Conservation (phyloP, 306 rosid genomes). For the Quercus aquifolioides region DNA sequence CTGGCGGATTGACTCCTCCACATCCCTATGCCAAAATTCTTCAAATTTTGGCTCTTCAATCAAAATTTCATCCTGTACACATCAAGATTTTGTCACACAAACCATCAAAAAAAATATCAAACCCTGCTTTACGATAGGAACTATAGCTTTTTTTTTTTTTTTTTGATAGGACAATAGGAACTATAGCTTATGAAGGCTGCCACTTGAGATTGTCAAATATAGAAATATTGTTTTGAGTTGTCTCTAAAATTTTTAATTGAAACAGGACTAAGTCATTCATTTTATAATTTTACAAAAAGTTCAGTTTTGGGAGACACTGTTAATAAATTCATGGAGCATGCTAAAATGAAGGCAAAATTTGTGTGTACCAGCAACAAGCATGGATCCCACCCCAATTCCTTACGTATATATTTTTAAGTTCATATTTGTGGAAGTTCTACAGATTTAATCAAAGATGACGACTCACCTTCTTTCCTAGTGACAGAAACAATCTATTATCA, state of each 20-base stretch:
- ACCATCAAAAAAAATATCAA: conserved; percentile 11
- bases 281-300: background rate
- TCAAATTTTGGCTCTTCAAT: conserved; percentile 62
- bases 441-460: conserved; percentile 2
- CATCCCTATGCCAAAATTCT: conserved; percentile 68
- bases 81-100: background rate
- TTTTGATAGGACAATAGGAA: background rate
- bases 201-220: background rate
- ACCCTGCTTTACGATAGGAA: background rate
- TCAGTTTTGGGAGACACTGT: background rate
- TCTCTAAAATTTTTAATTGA: background rate
- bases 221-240: background rate
- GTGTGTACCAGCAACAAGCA: background rate
- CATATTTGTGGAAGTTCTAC: background rate
- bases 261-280: background rate
- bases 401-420: background rate
- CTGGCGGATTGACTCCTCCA: conserved; percentile 94
- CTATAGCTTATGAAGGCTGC: background rate
- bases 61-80: conserved; percentile 67
- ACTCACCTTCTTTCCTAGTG: conserved; percentile 77
- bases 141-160: background rate
- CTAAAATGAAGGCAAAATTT: background rate
- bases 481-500: conserved; percentile 56
- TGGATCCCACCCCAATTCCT: background rate
- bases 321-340: background rate